Percentiles rank a stretch among this genome's conserved stretches.
Evolutionary conservation across 352 stramenopile species (phyloP).

Genomic region (Phytophthora melonis): DNA sequence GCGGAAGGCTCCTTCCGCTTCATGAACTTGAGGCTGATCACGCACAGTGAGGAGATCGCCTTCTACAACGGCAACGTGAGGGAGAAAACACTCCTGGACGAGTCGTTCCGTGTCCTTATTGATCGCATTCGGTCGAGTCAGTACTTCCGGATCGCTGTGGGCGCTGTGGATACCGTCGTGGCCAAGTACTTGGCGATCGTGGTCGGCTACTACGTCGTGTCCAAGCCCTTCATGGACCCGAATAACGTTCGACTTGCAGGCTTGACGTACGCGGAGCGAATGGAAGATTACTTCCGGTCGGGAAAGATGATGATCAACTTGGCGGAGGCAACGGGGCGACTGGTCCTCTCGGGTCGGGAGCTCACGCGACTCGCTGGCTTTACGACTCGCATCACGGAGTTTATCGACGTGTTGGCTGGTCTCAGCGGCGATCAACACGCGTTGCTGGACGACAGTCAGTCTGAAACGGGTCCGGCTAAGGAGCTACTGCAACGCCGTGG

Average conservation of each 20-base stretch:
- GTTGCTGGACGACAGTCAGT: constrained; percentile 30
- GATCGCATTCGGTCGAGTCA: constrained; percentile 65
- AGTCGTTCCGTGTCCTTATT: constrained; percentile 66
- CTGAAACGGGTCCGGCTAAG: constrained; percentile 13
- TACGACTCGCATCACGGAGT: constrained; percentile 74
- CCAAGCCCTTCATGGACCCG: constrained; percentile 66
- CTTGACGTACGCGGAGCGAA: constrained; percentile 67
- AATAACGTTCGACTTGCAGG: constrained; percentile 49
- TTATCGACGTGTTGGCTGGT: constrained; percentile 72
- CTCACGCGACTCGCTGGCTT: constrained; percentile 79
- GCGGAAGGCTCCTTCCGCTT: constrained; percentile 84
- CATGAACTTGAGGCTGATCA: constrained; percentile 86
- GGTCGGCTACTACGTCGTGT: constrained; percentile 78
- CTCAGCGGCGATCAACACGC: constrained; percentile 61
- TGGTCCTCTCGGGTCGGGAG: constrained; percentile 83
- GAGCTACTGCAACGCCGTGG: constrained; percentile 51
- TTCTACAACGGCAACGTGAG: constrained; percentile 90
- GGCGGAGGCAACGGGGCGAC: constrained; percentile 78
- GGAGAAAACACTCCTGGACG: constrained; percentile 71
- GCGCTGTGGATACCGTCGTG: constrained; percentile 80
- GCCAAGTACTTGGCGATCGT: constrained; percentile 88
- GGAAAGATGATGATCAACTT: constrained; percentile 87
- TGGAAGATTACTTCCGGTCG: constrained; percentile 83
- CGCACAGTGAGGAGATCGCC: constrained; percentile 87
- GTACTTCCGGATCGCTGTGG: constrained; percentile 82